Evolutionary conservation across 2,329 filamentous ascomycete species (phyloP).

Genomic region (Penicillium sp.): DNA sequence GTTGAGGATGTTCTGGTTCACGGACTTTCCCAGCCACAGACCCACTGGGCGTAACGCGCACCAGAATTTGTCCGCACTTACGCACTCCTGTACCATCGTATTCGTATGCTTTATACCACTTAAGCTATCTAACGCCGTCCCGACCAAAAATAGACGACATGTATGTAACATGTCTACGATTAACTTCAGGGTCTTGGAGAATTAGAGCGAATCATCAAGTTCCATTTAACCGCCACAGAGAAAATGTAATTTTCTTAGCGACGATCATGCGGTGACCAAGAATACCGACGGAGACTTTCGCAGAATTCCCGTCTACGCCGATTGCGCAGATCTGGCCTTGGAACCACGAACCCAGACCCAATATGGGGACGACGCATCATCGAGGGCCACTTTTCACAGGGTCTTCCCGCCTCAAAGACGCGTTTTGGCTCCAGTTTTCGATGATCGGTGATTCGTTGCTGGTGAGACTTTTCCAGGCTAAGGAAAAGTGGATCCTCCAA

Average conservation of each 20-base stretch:
- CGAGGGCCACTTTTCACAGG: constrained; percentile 2
- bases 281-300: not conserved
- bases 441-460: not conserved
- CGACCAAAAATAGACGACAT: not conserved
- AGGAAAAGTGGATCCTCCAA: not conserved
- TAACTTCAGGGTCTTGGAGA: no score
- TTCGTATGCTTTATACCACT: not conserved
- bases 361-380: constrained; percentile 5
- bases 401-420: constrained; percentile 2
- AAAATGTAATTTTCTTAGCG: not conserved
- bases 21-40: not conserved
- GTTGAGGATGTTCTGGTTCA: not conserved
- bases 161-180: not conserved
- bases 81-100: not conserved
- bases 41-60: not conserved
- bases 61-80: not conserved
- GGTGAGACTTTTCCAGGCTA: not conserved
- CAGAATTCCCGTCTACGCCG: not conserved
- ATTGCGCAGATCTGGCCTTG: not conserved
- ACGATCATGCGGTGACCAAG: not conserved
- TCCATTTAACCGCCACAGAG: no score
- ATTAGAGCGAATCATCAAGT: no score
- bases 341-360: no score
- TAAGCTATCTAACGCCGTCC: not conserved
- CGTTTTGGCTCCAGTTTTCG: constrained; percentile 6